Percentiles rank a stretch among this genome's conserved stretches.
Conservation (phyloP, 306 rosid species). For the Pterocarpus macrocarpus region DNA sequence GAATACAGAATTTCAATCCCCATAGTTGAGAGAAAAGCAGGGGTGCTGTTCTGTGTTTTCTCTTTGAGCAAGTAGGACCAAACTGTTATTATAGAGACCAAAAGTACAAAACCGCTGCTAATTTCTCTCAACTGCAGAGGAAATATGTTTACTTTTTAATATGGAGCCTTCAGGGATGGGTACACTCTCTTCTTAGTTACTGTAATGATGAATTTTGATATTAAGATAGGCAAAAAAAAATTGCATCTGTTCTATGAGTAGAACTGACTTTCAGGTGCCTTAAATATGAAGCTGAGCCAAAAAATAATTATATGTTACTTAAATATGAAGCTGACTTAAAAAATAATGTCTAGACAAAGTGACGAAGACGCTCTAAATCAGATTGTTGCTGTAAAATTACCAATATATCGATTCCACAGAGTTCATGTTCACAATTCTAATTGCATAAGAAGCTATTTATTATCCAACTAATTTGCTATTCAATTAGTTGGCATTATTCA, state of each 20-base stretch:
- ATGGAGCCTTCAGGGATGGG: neutral
- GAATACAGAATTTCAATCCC: neutral
- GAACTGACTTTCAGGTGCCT: conserved; percentile 2
- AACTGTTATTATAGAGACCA: neutral
- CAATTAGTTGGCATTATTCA: neutral
- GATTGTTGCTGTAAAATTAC: neutral
- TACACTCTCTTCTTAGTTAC: neutral
- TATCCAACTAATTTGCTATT: neutral
- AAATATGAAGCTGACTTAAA: too few species aligned
- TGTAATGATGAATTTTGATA: neutral
- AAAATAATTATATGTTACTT: too few species aligned
- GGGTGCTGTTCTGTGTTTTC: neutral
- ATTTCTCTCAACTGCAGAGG: conserved; percentile 13
- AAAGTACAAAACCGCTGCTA: too few species aligned
- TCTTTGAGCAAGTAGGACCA: conserved; percentile 46
- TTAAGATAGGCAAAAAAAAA: neutral
- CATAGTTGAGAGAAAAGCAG: neutral
- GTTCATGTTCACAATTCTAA: neutral
- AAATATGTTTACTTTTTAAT: neutral
- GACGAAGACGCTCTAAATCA: neutral
- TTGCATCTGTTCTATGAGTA: neutral
- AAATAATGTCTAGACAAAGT: too few species aligned
- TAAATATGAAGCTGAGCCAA: neutral
- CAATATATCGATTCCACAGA: neutral
- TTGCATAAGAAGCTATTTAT: neutral